Conservation (phyloP, 2,329 filamentous ascomycete species). For the Whalleya microplaca region DNA sequence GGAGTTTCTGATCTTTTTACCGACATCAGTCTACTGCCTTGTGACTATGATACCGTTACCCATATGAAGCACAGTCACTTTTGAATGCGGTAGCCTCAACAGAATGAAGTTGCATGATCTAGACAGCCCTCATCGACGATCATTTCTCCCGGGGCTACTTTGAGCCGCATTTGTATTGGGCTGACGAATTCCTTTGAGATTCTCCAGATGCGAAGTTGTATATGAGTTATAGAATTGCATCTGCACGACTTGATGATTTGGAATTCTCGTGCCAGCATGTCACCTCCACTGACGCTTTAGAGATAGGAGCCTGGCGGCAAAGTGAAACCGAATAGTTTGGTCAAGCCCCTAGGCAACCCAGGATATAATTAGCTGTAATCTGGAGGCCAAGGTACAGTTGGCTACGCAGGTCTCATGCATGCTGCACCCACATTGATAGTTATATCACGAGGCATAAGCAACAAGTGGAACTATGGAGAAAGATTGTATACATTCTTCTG, state of each 20-base stretch:
- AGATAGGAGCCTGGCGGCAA: constrained; percentile 10
- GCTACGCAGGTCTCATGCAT: constrained; percentile 10
- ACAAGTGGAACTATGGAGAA: neutral
- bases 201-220: constrained; percentile 12
- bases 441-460: constrained; percentile 6
- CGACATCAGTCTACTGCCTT: neutral
- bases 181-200: constrained; percentile 10
- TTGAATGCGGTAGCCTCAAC: neutral
- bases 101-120: constrained; percentile 6
- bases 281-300: neutral
- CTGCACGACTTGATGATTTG: constrained; percentile 18
- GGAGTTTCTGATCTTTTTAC: neutral
- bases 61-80: neutral
- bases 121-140: constrained; percentile 14
- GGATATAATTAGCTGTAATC: constrained; percentile 10
- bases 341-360: constrained; percentile 1
- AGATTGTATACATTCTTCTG: neutral
- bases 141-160: constrained; percentile 9
- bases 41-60: neutral
- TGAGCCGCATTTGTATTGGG: constrained; percentile 4
- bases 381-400: constrained; percentile 10
- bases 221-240: constrained; percentile 5
- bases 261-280: constrained; percentile 20
- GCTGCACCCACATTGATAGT: constrained; percentile 3
- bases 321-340: constrained; percentile 12